Conservation (phyloP, 192 early-diverging fungal species). For the Backusella tuberculispora region DNA sequence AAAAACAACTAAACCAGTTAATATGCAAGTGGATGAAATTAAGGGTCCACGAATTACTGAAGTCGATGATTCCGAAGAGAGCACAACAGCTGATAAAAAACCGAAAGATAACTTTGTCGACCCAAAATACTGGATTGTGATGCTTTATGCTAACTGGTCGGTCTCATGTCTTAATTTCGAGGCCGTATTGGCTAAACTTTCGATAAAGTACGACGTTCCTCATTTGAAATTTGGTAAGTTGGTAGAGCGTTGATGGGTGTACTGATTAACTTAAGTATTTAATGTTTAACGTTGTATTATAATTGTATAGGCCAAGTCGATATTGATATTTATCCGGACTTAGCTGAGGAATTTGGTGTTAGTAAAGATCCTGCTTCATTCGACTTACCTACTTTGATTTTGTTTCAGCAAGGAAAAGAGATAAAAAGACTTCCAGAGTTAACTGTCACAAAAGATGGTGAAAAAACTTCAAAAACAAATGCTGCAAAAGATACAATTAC, state of each 20-base stretch:
- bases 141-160: slow-evolving; percentile 58
- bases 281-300: not conserved
- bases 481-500: slow-evolving; percentile 42
- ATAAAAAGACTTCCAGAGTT: slow-evolving; percentile 49
- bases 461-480: slow-evolving; percentile 27
- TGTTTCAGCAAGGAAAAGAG: slow-evolving; percentile 55
- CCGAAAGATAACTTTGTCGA: slow-evolving; percentile 13
- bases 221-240: slow-evolving; percentile 37
- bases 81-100: not conserved
- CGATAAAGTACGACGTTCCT: slow-evolving; percentile 45
- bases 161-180: slow-evolving; percentile 56
- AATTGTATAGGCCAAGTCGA: slow-evolving; percentile 48
- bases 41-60: slow-evolving; percentile 29
- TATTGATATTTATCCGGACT: slow-evolving; percentile 49
- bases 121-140: slow-evolving; percentile 56
- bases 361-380: slow-evolving; percentile 53
- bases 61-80: slow-evolving; percentile 35
- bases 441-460: slow-evolving; percentile 38
- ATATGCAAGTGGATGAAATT: slow-evolving; percentile 8
- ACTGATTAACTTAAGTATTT: not conserved
- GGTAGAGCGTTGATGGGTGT: not conserved
- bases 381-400: slow-evolving; percentile 56
- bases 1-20: not conserved
- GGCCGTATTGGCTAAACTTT: slow-evolving; percentile 49
- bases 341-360: slow-evolving; percentile 52